Evolutionary conservation across 116 monocot genomes (phyloP).

Genomic region (Papilionanthe hybrid): DNA sequence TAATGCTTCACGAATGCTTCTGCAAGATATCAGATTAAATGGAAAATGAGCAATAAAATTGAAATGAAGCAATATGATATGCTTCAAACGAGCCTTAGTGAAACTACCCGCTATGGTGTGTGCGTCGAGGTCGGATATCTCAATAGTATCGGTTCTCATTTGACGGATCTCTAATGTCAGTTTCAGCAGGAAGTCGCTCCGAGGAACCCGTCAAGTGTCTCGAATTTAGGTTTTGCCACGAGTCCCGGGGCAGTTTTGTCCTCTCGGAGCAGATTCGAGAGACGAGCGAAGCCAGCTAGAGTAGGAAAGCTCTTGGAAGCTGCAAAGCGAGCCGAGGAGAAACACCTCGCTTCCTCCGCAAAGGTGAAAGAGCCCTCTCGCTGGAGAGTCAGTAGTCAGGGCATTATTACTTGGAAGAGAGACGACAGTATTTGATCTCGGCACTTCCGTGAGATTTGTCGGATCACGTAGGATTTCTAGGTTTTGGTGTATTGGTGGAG

Average conservation of each 20-base stretch:
- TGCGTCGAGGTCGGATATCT: too few relatives aligned
- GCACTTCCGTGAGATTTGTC: neutral
- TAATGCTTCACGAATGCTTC: too few relatives aligned
- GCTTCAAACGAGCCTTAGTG: too few relatives aligned
- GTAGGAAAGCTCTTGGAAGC: neutral
- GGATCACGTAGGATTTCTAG: conserved; percentile 2
- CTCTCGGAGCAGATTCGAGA: neutral
- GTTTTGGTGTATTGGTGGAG: neutral
- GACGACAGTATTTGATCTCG: neutral
- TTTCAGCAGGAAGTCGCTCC: too few relatives aligned
- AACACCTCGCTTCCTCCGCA: neutral
- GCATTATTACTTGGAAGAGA: neutral
- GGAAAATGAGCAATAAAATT: too few relatives aligned
- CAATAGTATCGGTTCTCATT: too few relatives aligned
- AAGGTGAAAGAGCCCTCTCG: neutral
- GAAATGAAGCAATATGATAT: too few relatives aligned
- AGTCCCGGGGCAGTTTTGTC: neutral
- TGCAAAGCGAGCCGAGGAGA: neutral
- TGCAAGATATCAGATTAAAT: too few relatives aligned
- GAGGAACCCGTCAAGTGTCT: too few relatives aligned
- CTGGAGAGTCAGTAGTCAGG: neutral
- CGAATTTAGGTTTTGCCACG: neutral
- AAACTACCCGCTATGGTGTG: too few relatives aligned
- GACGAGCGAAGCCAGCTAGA: conserved; percentile 2
- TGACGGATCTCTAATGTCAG: too few relatives aligned